phyloP scores from a whole-genome alignment of 495 filamentous ascomycete genomes.

The Aspergillus cristatus region DNA sequence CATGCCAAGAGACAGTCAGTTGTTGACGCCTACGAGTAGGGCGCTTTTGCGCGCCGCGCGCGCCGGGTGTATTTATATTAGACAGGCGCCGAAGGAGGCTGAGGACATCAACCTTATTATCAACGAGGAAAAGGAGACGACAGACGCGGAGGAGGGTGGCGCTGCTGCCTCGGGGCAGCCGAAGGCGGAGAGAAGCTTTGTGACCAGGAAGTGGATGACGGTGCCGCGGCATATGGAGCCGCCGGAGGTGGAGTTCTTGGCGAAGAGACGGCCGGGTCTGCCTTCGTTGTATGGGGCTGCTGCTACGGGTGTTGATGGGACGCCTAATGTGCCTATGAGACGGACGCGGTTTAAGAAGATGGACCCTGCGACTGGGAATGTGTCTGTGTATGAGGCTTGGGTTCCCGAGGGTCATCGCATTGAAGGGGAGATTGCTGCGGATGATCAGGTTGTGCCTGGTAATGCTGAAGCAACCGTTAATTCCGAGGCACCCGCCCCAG shows the following conservation, averaged over 20 bases:
- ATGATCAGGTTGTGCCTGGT: conserved; percentile 24
- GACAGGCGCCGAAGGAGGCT: conserved; percentile 31
- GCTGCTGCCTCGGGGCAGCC: conserved; percentile 9
- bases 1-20: conserved; percentile 80
- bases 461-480: conserved; percentile 27
- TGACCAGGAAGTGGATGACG: conserved; percentile 66
- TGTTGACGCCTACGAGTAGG: conserved; percentile 69
- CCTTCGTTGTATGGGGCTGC: conserved; percentile 42
- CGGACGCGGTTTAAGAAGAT: conserved; percentile 69
- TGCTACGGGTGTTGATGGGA: conserved; percentile 34
- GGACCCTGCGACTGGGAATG: conserved; percentile 64
- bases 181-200: conserved; percentile 49
- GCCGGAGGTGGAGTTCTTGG: conserved; percentile 69
- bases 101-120: too few species aligned
- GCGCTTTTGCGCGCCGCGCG: conserved; percentile 78
- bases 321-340: conserved; percentile 44
- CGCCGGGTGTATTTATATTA: conserved; percentile 58
- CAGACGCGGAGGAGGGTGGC: conserved; percentile 30
- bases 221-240: conserved; percentile 69
- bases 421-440: conserved; percentile 68
- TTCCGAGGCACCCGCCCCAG: conserved; percentile 43
- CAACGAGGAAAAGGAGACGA: conserved; percentile 44
- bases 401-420: conserved; percentile 72
- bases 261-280: conserved; percentile 76
- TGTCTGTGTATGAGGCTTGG: conserved; percentile 70